Evolutionary conservation across 2,329 filamentous ascomycete genomes (phyloP).

Genomic region (Macrophomina phaseolina): DNA sequence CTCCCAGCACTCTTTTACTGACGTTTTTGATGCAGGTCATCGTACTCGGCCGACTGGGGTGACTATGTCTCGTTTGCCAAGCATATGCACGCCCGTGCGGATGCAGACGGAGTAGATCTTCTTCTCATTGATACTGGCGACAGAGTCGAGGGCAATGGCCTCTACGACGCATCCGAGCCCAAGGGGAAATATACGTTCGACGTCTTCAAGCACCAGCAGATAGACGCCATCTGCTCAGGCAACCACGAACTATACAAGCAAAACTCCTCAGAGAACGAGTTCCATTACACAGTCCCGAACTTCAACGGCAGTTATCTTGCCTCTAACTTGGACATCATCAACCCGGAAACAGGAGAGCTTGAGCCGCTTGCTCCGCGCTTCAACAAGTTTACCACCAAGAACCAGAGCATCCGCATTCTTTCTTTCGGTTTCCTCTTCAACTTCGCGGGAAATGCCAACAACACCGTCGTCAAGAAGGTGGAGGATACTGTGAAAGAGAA

Average conservation of each 20-base stretch:
- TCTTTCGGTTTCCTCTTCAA: constrained; percentile 96
- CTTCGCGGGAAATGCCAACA: constrained; percentile 89
- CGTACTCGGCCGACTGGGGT: constrained; percentile 96
- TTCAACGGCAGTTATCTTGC: constrained; percentile 83
- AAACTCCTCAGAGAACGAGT: constrained; percentile 79
- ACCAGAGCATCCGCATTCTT: constrained; percentile 80
- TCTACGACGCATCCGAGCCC: constrained; percentile 88
- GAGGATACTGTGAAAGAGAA: constrained; percentile 78
- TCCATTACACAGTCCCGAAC: constrained; percentile 78
- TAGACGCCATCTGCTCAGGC: constrained; percentile 85
- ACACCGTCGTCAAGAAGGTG: constrained; percentile 82
- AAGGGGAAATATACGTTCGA: constrained; percentile 89
- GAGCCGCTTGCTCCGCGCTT: constrained; percentile 81
- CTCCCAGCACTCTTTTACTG: not conserved
- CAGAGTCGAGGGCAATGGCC: constrained; percentile 88
- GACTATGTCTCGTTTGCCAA: constrained; percentile 94
- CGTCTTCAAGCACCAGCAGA: constrained; percentile 79
- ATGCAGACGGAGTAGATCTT: constrained; percentile 79
- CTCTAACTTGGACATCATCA: constrained; percentile 89
- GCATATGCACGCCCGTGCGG: constrained; percentile 79
- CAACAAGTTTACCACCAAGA: constrained; percentile 89
- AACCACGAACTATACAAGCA: constrained; percentile 95
- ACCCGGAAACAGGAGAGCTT: constrained; percentile 71
- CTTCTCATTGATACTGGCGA: constrained; percentile 97
- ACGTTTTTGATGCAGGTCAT: constrained; percentile 61